These are phyloP conservation scores for Nitzschia sp. DNA, from an alignment of 108 stramenopile genomes.

Conservation along the genomic window DNA sequence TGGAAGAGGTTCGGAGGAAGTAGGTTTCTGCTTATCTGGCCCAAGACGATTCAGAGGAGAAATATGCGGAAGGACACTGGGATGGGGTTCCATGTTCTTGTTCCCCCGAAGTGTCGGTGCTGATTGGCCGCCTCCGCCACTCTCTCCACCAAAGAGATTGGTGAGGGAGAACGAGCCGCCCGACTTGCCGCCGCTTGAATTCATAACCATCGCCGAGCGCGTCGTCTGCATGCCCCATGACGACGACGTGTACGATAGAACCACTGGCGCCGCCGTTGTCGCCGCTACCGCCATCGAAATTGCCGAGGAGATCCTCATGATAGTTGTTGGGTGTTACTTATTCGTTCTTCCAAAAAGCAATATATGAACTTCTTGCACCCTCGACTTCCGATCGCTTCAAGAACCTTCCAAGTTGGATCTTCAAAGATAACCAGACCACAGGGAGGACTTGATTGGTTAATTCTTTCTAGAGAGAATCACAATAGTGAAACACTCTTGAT, in stretches of 20 bases:
- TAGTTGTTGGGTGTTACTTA: constrained; percentile 2
- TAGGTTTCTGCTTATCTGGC: constrained; percentile 36
- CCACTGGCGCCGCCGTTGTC: not conserved
- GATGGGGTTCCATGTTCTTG: constrained; percentile 64
- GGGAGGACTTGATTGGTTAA: too few relatives aligned
- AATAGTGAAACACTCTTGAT: too few relatives aligned
- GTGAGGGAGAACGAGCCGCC: constrained; percentile 34
- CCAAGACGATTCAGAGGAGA: constrained; percentile 80
- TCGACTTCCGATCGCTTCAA: too few relatives aligned
- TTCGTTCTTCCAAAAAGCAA: too few relatives aligned
- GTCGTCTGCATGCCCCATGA: constrained; percentile 3
- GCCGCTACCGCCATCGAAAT: not conserved
- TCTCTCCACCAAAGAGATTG: constrained; percentile 38
- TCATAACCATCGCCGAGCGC: constrained; percentile 9
- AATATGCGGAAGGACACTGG: constrained; percentile 77
- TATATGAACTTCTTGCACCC: too few relatives aligned
- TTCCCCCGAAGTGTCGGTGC: constrained; percentile 31
- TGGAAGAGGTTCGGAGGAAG: constrained; percentile 55
- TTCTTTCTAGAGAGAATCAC: too few relatives aligned
- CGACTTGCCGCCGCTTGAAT: constrained; percentile 1
- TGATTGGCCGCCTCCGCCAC: not conserved
- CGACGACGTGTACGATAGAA: not conserved
- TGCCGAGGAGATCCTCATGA: constrained; percentile 9
- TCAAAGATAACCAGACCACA: too few relatives aligned
- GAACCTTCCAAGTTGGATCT: too few relatives aligned